phyloP scores from a whole-genome alignment of 208 protist genomes.

The Acanthamoeba divionensis region DNA sequence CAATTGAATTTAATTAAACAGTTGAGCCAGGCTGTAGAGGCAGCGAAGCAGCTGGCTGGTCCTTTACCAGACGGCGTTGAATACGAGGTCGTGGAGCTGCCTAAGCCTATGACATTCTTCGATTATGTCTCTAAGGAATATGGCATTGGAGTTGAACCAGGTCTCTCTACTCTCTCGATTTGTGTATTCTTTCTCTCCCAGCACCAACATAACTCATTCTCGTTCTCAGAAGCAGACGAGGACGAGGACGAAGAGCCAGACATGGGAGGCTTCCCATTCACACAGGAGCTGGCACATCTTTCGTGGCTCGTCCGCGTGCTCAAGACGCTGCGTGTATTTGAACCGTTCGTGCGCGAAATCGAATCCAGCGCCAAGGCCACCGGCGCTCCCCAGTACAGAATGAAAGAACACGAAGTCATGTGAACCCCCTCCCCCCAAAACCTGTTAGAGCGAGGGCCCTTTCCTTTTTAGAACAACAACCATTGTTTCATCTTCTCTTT shows the following conservation, averaged over 20 bases:
- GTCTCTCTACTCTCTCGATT: background rate
- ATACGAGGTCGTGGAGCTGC: background rate
- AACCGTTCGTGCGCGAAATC: background rate
- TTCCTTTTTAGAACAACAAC: no score
- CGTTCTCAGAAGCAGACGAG: background rate
- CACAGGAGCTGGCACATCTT: background rate
- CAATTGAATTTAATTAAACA: no score
- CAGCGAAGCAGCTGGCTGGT: constrained; percentile 4
- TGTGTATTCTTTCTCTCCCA: no score
- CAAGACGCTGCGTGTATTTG: background rate
- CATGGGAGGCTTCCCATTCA: background rate
- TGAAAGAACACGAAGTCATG: background rate
- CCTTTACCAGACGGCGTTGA: background rate
- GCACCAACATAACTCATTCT: background rate
- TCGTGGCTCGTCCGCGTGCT: background rate
- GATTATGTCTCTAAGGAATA: background rate
- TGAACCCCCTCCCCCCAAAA: background rate
- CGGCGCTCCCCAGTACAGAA: background rate
- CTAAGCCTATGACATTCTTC: background rate
- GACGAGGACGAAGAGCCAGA: constrained; percentile 26
- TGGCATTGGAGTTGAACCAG: background rate
- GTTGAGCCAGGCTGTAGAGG: background rate
- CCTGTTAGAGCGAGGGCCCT: background rate
- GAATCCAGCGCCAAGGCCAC: background rate
- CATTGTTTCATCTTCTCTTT: no score